Base-by-base conservation (phyloP, 306 rosid species). In the Prosopis cineraria region DNA sequence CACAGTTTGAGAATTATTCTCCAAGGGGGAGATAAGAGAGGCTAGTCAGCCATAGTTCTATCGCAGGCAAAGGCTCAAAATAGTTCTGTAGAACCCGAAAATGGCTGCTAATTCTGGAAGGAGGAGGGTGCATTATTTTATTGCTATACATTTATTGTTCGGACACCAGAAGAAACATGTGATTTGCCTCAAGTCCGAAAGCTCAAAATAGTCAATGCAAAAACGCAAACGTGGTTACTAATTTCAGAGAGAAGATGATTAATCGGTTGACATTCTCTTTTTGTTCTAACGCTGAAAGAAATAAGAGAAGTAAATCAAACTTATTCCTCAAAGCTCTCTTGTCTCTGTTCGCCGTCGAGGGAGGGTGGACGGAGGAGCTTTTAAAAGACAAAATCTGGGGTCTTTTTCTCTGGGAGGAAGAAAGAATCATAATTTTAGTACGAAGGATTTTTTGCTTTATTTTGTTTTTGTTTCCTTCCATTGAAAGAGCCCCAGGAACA, bases 11-110 rank as follows among this genome's bases (percentile, higher is more conserved):
- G n/a, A n/a, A 81, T 29, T 39, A 52, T 12, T 74, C 70, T 77
- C 31, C 47, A 3, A 60, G 8, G 24, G 2, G 71, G 22, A 20
- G 48, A 76, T 78, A 34, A 64, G 59, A 55, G 31, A 39, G 75
- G 30, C 73, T 24, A 47, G 52, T 41, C 5, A 17, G 41, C 43
- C 81, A 73, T 73, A 76, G 75, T 53, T 29, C 12, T 69, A 16
- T 62, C 65, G 73, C 48, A 43, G 4, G 25, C 25, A 58, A 68
- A 67, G 24, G 17, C 78, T 55, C 76, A 75, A 85, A 85, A 75
- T 79, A 79, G 86, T 70, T 36, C 39, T 41, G 72, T 5, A 1
- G 30, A 70, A 17, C 24, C 85, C 88, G 56, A 85, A 81, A 78
- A 56, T 79, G 70, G 73, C 37, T 80, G 79, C 79, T 71, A 79